Evolutionary conservation across 1,284 basidiomycete genomes (phyloP).

Genomic region (Cystobasidium slooffiae): DNA sequence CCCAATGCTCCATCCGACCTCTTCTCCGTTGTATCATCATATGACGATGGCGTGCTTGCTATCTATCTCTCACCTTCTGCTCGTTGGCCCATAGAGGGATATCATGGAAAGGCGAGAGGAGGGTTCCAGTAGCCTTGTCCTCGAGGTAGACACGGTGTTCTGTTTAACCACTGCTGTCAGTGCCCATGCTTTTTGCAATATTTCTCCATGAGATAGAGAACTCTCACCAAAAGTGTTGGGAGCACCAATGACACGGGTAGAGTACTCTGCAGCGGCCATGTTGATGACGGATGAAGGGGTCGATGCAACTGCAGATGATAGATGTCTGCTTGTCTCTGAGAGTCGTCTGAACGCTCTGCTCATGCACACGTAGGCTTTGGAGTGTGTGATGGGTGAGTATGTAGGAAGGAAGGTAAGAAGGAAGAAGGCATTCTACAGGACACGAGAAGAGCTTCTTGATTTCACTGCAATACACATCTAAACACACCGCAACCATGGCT

Average conservation of each 20-base stretch:
- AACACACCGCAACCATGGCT: slow-evolving; percentile 7
- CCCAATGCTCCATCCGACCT: no score
- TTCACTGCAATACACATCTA: background rate
- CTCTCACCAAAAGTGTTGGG: slow-evolving; percentile 84
- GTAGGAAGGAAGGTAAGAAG: slow-evolving; percentile 15
- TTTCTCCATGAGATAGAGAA: slow-evolving; percentile 10
- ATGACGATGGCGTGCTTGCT: slow-evolving; percentile 10
- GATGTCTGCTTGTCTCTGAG: slow-evolving; percentile 36
- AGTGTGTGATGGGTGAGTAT: background rate
- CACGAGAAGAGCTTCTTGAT: background rate
- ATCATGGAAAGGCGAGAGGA: slow-evolving; percentile 92
- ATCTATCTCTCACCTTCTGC: slow-evolving; percentile 61
- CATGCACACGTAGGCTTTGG: slow-evolving; percentile 24
- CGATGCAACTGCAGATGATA: slow-evolving; percentile 11
- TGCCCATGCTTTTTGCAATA: background rate
- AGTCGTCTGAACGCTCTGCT: slow-evolving; percentile 44
- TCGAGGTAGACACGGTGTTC: slow-evolving; percentile 96
- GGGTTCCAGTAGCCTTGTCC: slow-evolving; percentile 69
- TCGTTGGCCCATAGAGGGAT: slow-evolving; percentile 94
- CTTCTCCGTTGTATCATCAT: background rate
- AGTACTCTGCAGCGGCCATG: slow-evolving; percentile 59
- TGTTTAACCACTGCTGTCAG: slow-evolving; percentile 54
- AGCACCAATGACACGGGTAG: slow-evolving; percentile 78
- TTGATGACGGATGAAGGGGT: background rate
- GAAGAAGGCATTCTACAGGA: background rate